Percentiles rank a stretch among this genome's conserved stretches.
Evolutionary conservation across 768 basidiomycete genomes (phyloP).

Genomic region (Hypsizygus marmoreus): DNA sequence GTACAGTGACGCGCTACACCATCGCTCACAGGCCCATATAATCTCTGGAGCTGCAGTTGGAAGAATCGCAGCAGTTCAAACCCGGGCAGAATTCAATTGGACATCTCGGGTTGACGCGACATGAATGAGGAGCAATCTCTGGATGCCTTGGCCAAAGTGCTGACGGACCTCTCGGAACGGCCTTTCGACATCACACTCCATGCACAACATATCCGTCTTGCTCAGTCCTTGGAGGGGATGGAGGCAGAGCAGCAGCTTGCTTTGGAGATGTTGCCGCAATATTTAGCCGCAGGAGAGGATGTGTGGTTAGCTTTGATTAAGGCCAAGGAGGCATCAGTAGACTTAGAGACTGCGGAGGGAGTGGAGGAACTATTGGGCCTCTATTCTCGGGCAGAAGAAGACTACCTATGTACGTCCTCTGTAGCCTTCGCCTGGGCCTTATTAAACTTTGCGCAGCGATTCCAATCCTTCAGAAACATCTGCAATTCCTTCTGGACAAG

Average conservation of each 20-base stretch:
- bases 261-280: conserved; percentile 64
- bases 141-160: conserved; percentile 61
- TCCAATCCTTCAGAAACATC: conserved; percentile 66
- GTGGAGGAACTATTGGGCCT: conserved; percentile 58
- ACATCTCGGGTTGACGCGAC: background rate
- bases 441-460: conserved; percentile 53
- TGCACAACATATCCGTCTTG: conserved; percentile 64
- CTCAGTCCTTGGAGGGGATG: conserved; percentile 55
- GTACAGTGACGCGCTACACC: conserved; percentile 2
- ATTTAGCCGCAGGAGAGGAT: conserved; percentile 65
- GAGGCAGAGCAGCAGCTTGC: conserved; percentile 62
- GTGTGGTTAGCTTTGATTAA: conserved; percentile 75
- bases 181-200: conserved; percentile 68
- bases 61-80: background rate
- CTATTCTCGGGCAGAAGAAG: conserved; percentile 67
- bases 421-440: background rate
- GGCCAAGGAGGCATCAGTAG: conserved; percentile 47
- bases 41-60: background rate
- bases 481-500: conserved; percentile 56
- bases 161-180: conserved; percentile 57
- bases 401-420: conserved; percentile 73
- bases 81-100: conserved; percentile 2
- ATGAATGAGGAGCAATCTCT: conserved; percentile 66
- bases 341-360: conserved; percentile 54
- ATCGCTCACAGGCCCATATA: background rate